phyloP scores from a whole-genome alignment of 2,329 filamentous ascomycete species.

The Cytospora mali region DNA sequence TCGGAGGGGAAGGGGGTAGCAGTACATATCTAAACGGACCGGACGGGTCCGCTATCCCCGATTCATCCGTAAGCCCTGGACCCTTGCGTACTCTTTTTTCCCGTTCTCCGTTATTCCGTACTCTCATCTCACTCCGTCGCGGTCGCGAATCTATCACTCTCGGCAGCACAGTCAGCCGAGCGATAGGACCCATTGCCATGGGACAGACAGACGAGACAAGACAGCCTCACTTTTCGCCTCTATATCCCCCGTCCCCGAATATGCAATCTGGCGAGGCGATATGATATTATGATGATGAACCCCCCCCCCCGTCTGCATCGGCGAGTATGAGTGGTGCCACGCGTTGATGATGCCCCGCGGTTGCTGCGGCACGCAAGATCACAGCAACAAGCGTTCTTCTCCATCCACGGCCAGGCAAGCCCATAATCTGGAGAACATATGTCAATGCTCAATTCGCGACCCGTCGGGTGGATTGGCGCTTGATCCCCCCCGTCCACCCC shows the following conservation, averaged over 20 bases:
- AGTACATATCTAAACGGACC: neutral
- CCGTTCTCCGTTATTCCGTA: neutral
- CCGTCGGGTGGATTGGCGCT: neutral
- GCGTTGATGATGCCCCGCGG: neutral
- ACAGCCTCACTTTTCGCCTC: neutral
- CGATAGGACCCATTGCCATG: too few relatives aligned
- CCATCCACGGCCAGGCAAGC: neutral
- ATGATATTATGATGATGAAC: neutral
- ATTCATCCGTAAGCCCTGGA: too few relatives aligned
- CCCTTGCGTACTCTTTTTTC: neutral
- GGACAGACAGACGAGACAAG: too few relatives aligned
- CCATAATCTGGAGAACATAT: neutral
- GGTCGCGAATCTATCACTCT: neutral
- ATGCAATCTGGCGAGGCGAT: neutral
- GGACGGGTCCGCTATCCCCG: neutral
- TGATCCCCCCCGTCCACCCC: neutral
- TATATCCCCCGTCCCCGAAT: neutral
- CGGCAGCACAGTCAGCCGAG: neutral
- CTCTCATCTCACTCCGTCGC: neutral
- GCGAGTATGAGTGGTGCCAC: neutral
- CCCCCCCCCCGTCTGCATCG: neutral
- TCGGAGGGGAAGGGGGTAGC: too few relatives aligned
- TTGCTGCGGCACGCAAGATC: neutral
- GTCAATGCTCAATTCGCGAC: neutral
- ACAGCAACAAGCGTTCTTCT: too few relatives aligned